Base-by-base conservation (phyloP, 2,329 filamentous ascomycete species). In the Colletotrichum trifolii region DNA sequence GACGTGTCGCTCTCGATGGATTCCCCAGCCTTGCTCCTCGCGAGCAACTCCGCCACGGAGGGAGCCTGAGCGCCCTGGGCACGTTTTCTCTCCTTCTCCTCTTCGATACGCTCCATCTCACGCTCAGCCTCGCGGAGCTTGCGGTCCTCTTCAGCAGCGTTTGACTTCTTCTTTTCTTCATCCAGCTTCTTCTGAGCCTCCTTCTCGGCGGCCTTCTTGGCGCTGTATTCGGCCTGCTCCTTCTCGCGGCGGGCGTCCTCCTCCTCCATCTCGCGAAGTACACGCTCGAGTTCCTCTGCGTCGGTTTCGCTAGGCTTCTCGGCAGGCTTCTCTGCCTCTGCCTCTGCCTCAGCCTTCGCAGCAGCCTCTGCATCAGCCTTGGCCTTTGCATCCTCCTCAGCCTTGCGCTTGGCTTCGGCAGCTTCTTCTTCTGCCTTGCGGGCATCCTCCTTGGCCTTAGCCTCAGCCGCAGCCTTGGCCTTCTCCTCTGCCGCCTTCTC, bases 91-190 rank as follows among this genome's bases (percentile, higher is more conserved):
- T 89, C 89, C 71, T 85, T 86, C 76, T 89, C 90, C 77, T 93
- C 90, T 74, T 93, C 91, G 1, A 91, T 79, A 66, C 87, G 88
- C 72, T 91, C 89, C 84, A 89, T 90, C 78, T 91, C 91, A 17
- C 85, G 84, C 75, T 93, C 91, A 67, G 89, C 86, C 76, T 94
- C 91, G 17, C 86, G 87, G 64, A 94, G 86, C 78, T 89, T 91
- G 63, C 83, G 84, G 74, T 89, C 86, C 56, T 82, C 83, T n/a
- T 87, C 84, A 4, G 83, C 87, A 42, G 84, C 83, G 39, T 81
- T 83, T 9, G 77, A 74, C 57, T 80, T 82, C 69, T 86, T 86
- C 69, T 81, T 78, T 47, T 81, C 79, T 7, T 78, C 81, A 3
- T 83, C 82, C 4, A 72, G 72, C 68, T 86, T 86, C 70, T 81